These are phyloP conservation scores for Verticillium zaregamsianum DNA, from an alignment of 2,329 filamentous ascomycete genomes.

Conservation along the genomic window DNA sequence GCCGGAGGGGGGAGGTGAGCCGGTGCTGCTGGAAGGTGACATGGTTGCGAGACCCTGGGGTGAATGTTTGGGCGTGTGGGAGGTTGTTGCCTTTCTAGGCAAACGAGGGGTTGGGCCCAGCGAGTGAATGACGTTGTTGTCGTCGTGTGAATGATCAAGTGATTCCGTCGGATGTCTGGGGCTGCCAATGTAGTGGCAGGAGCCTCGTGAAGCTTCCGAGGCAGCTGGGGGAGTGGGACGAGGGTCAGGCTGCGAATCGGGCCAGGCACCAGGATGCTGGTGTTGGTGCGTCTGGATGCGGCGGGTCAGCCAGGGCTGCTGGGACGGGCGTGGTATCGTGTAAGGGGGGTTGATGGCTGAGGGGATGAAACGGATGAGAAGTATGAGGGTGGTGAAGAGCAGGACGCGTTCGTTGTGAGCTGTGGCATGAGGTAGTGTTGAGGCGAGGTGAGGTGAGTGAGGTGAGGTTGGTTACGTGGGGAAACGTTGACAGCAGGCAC, in stretches of 20 bases:
- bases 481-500: background rate
- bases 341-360: background rate
- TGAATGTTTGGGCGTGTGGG: background rate
- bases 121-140: background rate
- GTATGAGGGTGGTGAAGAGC: background rate
- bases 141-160: background rate
- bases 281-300: conserved; percentile 5
- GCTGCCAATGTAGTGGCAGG: background rate
- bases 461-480: background rate
- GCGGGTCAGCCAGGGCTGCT: background rate
- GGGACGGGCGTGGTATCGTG: background rate
- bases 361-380: background rate
- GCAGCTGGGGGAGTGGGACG: background rate
- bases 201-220: background rate
- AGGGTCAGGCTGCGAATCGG: background rate
- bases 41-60: background rate
- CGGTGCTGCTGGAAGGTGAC: conserved; percentile 4
- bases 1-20: conserved; percentile 8
- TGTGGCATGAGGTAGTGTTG: background rate
- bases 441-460: background rate
- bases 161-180: background rate
- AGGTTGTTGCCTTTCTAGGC: background rate
- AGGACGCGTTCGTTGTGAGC: background rate
- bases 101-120: background rate
- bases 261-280: background rate